A percentile compares a stretch with the other conserved stretches of the same genome.
Conservation (phyloP, 139 green algal genomes). For the Volvox reticuliferus region DNA sequence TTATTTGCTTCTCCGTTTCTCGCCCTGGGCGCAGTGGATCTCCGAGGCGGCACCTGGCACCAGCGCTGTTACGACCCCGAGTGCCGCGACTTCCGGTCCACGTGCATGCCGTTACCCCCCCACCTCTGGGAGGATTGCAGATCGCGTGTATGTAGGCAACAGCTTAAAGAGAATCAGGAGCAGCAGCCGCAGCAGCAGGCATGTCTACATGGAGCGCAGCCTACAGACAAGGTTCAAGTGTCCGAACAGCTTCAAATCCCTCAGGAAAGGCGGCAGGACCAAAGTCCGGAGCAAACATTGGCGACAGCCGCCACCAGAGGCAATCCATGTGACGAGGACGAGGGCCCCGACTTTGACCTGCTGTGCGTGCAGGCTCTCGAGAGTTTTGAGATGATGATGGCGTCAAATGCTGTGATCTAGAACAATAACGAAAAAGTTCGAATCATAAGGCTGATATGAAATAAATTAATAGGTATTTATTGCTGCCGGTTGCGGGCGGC, state of each 20-base stretch:
- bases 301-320: not conserved
- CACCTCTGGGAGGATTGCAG: constrained; percentile 3
- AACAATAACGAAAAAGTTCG: too few relatives aligned
- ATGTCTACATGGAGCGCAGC: too few relatives aligned
- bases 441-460: too few relatives aligned
- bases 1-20: not conserved
- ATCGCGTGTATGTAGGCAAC: not conserved
- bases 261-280: too few relatives aligned
- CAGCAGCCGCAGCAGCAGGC: not conserved
- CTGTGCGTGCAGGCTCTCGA: constrained; percentile 36
- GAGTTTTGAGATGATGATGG: not conserved
- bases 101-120: constrained; percentile 16
- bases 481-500: too few relatives aligned
- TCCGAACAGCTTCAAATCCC: too few relatives aligned
- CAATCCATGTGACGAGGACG: not conserved
- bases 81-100: constrained; percentile 42
- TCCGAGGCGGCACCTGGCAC: constrained; percentile 60
- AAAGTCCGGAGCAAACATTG: too few relatives aligned
- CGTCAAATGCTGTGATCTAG: not conserved
- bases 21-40: constrained; percentile 35
- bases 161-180: not conserved
- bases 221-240: too few relatives aligned
- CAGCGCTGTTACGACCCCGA: constrained; percentile 65
- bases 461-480: too few relatives aligned
- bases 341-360: not conserved